A percentile compares a stretch with the other conserved stretches of the same genome.
These are phyloP conservation scores for Cordyceps pruinosa DNA, from an alignment of 2,329 filamentous ascomycete genomes.

Conservation along the genomic window DNA sequence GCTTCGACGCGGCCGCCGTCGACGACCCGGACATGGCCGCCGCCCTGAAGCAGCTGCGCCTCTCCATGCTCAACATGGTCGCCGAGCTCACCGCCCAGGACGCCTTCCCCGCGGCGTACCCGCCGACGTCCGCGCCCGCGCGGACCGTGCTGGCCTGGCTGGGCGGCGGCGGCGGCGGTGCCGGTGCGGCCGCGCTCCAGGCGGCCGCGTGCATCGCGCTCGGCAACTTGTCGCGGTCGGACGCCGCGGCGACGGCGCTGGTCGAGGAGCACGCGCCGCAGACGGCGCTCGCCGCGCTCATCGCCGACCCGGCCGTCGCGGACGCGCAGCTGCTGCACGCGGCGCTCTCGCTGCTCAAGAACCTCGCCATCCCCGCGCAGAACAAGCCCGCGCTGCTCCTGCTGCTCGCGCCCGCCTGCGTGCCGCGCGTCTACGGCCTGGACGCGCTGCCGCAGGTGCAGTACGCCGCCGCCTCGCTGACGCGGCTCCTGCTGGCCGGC, in stretches of 20 bases:
- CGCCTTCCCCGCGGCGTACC: constrained; percentile 35
- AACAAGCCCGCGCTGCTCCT: constrained; percentile 48
- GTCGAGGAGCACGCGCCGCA: constrained; percentile 36
- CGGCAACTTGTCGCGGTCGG: constrained; percentile 55
- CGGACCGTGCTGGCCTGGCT: constrained; percentile 43
- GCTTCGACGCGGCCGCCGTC: constrained; percentile 31
- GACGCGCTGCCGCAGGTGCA: constrained; percentile 50
- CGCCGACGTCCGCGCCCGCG: constrained; percentile 36
- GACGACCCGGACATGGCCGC: constrained; percentile 39
- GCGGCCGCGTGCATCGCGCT: constrained; percentile 53
- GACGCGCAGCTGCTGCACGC: constrained; percentile 51
- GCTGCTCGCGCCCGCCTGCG: constrained; percentile 37
- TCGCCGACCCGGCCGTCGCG: constrained; percentile 33
- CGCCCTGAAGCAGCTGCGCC: constrained; percentile 42
- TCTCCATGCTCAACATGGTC: constrained; percentile 42
- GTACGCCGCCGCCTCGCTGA: constrained; percentile 52
- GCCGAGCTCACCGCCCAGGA: constrained; percentile 48
- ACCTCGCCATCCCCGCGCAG: constrained; percentile 49
- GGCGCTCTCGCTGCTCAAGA: constrained; percentile 55
- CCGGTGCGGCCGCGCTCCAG: constrained; percentile 42
- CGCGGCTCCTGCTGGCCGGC: constrained; percentile 48
- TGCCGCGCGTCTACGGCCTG: constrained; percentile 49
- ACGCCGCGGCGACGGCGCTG: constrained; percentile 44
- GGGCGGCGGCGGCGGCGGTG: constrained; percentile 27
- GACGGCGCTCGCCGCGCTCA: constrained; percentile 37